phyloP scores from a whole-genome alignment of 2,329 filamentous ascomycete species.

The Colletotrichum kahawae region DNA sequence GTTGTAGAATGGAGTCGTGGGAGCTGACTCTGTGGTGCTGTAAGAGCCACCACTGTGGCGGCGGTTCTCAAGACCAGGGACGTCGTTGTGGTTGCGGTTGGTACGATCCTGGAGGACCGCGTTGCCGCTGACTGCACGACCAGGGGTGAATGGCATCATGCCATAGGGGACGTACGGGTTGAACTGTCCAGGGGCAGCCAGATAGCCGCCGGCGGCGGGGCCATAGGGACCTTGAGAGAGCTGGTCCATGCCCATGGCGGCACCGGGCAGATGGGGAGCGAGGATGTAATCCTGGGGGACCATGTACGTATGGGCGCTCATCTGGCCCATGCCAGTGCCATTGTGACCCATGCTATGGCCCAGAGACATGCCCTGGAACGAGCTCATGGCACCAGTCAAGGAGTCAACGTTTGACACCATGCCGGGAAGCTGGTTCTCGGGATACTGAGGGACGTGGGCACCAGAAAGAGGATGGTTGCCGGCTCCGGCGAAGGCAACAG shows the following conservation, averaged over 20 bases:
- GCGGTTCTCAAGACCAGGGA: conserved; percentile 68
- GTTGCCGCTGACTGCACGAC: conserved; percentile 38
- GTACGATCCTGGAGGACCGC: conserved; percentile 49
- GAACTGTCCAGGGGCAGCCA: conserved; percentile 36
- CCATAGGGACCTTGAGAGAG: conserved; percentile 33
- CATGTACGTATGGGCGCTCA: conserved; percentile 42
- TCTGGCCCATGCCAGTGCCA: conserved; percentile 19
- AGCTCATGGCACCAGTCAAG: conserved; percentile 11
- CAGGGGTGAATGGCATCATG: conserved; percentile 58
- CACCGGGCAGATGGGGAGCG: conserved; percentile 34
- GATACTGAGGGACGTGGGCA: conserved; percentile 11
- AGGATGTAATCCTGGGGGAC: conserved; percentile 42
- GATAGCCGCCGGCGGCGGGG: conserved; percentile 39
- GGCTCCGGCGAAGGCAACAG: conserved; percentile 26
- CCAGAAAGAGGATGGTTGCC: neutral
- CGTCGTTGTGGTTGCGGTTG: conserved; percentile 55
- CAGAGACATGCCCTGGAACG: conserved; percentile 36
- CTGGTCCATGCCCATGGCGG: conserved; percentile 38
- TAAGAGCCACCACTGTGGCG: conserved; percentile 60
- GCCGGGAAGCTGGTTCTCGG: conserved; percentile 18
- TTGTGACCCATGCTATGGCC: conserved; percentile 36
- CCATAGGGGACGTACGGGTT: conserved; percentile 38
- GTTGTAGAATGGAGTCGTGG: conserved; percentile 69
- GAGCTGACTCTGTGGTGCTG: conserved; percentile 70
- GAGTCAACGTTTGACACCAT: conserved; percentile 15